Evolutionary conservation across 1,284 basidiomycete genomes (phyloP), one percentile per base, ranked within the genome.

Genomic region (Trametes hirsuta): DNA sequence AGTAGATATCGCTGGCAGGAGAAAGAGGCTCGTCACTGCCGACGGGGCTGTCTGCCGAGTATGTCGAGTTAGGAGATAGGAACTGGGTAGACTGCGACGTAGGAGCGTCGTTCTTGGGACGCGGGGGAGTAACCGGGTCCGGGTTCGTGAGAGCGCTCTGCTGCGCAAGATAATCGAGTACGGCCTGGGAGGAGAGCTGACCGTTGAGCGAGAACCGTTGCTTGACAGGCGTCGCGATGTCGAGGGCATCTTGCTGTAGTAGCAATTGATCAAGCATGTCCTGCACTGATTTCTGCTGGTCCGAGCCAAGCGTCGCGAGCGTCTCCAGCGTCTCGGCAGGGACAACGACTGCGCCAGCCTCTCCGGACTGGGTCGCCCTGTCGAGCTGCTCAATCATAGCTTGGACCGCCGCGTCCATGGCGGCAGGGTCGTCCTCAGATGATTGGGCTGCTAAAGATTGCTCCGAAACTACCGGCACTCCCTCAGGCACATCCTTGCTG

Each of bases 231-330:
- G 64, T 66, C 36, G 62, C 64, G 36, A 66, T 58, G 49, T 66
- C 64, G 21, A 66, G 57, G 6, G 42, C 49, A 15, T 66, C 64
- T 41, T 66, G 53, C 42, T 63, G 62, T 2, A 59, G 54, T 6
- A 66, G 55, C 25, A 66, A 42, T 44, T 66, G 62, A 45, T 66
- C 64, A 34, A 66, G 53, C 54, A 66, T 54, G 34, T 66, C 64
- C 15, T 59, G 57, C 15, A 66, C 62, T 6, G 59, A 58, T 15
- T 54, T 63, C 24, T 61, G 59, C 21, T 61, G 57, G 42, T 62
- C 58, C 9, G 51, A 47, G n/a, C 46, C 56, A 14, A 66, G 49
- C 10, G 47, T 35, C 6, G 36, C 54, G 1, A 62, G 22, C n/a
- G 54, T 53, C 40, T 62, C 36, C 18, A 59, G 34, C 15, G 59